Conservation (phyloP, 768 basidiomycete species). For the Mycena chlorophos region DNA sequence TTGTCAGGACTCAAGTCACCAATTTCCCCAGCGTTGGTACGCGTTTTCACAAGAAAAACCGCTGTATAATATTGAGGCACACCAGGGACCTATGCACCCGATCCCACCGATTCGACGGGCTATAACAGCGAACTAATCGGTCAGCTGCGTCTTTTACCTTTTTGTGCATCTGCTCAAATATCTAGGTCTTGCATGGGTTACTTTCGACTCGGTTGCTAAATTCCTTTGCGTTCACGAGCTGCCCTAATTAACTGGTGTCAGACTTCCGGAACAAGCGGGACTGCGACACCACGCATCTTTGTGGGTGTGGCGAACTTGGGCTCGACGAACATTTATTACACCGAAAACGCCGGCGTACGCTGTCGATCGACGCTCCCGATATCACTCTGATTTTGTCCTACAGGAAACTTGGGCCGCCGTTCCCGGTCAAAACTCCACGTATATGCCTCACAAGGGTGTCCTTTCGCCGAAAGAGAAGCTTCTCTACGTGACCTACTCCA, state of each 20-base stretch:
- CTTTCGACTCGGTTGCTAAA: slow-evolving; percentile 57
- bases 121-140: slow-evolving; percentile 43
- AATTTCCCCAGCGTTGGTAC: slow-evolving; percentile 58
- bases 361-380: too few species aligned
- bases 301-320: slow-evolving; percentile 64
- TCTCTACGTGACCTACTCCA: slow-evolving; percentile 61
- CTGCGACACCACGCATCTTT: slow-evolving; percentile 62
- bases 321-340: slow-evolving; percentile 55
- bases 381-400: too few species aligned
- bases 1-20: slow-evolving; percentile 56
- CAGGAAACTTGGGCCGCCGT: slow-evolving; percentile 61
- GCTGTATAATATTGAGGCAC: background rate
- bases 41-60: slow-evolving; percentile 11
- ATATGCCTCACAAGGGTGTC: slow-evolving; percentile 67
- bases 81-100: slow-evolving; percentile 53
- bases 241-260: background rate
- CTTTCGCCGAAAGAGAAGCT: slow-evolving; percentile 56
- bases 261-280: slow-evolving; percentile 53
- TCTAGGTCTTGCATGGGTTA: slow-evolving; percentile 59
- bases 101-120: slow-evolving; percentile 50
- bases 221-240: background rate
- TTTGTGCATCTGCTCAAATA: background rate
- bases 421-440: slow-evolving; percentile 56
- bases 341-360: slow-evolving; percentile 56
- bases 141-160: slow-evolving; percentile 23